phyloP scores from a whole-genome alignment of 257 asterid genomes.

The Nicotiana obtusifolia region DNA sequence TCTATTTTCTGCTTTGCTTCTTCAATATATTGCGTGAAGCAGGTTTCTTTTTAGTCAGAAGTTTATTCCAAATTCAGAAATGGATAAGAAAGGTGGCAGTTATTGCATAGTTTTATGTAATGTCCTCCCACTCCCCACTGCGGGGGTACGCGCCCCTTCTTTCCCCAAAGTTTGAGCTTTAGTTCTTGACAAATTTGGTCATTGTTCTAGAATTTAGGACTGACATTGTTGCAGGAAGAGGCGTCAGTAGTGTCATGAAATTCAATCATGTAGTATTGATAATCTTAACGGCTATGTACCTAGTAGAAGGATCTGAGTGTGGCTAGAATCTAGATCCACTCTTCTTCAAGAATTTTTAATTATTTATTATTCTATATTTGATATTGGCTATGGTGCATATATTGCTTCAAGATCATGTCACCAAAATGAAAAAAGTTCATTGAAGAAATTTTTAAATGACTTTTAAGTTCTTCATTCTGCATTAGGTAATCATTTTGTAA shows the following conservation, averaged over 20 bases:
- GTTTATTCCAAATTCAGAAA: not conserved
- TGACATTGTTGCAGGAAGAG: not conserved
- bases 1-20: not conserved
- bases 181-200: not conserved
- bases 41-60: not conserved
- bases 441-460: not conserved
- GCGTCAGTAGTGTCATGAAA: not conserved
- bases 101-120: not conserved
- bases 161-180: not conserved
- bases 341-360: not conserved
- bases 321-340: not conserved
- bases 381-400: not conserved
- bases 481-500: not conserved
- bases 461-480: not conserved
- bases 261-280: not conserved
- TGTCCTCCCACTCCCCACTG: not conserved
- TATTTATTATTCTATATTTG: not conserved
- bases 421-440: not conserved
- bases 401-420: constrained; percentile 1
- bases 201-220: not conserved
- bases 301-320: not conserved
- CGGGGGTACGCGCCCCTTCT: not conserved
- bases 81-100: not conserved
- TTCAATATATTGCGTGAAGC: not conserved
- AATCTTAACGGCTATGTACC: not conserved